phyloP scores from a whole-genome alignment of 352 stramenopile genomes.

The Elongisporangium senticosum region DNA sequence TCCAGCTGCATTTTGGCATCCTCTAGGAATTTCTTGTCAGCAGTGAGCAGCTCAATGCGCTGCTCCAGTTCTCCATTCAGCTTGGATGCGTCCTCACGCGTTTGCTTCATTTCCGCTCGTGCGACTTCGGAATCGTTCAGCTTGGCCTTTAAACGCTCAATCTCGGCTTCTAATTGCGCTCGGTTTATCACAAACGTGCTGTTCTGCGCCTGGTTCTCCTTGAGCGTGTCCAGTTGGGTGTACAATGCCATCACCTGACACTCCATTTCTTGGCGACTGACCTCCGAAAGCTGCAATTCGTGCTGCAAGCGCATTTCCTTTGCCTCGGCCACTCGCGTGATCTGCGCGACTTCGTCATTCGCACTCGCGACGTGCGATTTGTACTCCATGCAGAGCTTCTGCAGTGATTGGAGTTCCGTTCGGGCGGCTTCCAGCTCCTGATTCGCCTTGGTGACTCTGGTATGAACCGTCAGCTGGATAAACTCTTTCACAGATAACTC shows the following conservation, averaged over 20 bases:
- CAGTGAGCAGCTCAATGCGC: constrained; percentile 33
- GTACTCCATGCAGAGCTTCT: constrained; percentile 17
- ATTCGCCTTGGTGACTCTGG: constrained; percentile 31
- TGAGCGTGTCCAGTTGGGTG: constrained; percentile 34
- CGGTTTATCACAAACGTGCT: constrained; percentile 33
- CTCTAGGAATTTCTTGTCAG: constrained; percentile 59
- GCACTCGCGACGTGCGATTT: constrained; percentile 24
- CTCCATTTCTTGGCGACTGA: constrained; percentile 46
- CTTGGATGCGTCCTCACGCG: constrained; percentile 18
- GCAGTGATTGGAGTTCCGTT: constrained; percentile 28
- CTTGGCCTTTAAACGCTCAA: constrained; percentile 28
- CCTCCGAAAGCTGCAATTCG: constrained; percentile 46
- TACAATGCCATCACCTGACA: constrained; percentile 40
- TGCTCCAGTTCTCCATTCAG: constrained; percentile 26
- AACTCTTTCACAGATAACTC: constrained; percentile 57
- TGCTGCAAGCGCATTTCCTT: constrained; percentile 34
- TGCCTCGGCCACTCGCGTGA: constrained; percentile 20
- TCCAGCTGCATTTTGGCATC: constrained; percentile 54
- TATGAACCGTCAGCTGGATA: constrained; percentile 52
- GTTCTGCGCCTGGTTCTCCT: constrained; percentile 30
- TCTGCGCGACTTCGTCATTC: constrained; percentile 27
- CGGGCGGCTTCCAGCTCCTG: constrained; percentile 28
- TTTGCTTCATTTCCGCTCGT: constrained; percentile 8
- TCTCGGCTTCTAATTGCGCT: constrained; percentile 24
- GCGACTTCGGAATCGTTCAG: constrained; percentile 14